Percentiles rank a stretch among this genome's conserved stretches.
These are phyloP conservation scores for Penicillium sp. DNA, from an alignment of 2,329 filamentous ascomycete species.

Conservation along the genomic window DNA sequence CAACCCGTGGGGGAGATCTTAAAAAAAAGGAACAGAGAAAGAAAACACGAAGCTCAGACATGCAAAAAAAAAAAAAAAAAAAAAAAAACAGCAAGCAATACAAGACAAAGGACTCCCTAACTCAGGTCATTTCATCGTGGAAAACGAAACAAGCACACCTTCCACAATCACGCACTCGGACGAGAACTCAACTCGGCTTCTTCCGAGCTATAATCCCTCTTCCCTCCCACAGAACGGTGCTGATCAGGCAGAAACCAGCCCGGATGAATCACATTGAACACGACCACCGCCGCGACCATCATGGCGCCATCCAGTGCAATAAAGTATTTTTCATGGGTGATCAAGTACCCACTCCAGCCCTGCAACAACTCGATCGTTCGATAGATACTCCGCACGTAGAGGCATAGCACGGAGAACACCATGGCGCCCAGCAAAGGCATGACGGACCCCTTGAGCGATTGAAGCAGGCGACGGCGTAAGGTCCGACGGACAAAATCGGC, in stretches of 20 bases:
- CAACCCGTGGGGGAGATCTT: no score
- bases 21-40: no score
- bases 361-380: constrained; percentile 47
- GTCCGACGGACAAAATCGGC: constrained; percentile 42
- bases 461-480: constrained; percentile 19
- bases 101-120: no score
- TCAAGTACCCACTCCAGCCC: constrained; percentile 47
- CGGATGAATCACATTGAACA: constrained; percentile 44
- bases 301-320: constrained; percentile 46
- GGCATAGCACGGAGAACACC: constrained; percentile 39
- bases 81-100: neutral
- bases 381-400: constrained; percentile 47
- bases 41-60: neutral
- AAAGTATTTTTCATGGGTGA: constrained; percentile 47
- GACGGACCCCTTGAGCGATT: constrained; percentile 21
- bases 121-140: no score
- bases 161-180: neutral
- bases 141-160: neutral
- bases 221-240: constrained; percentile 6
- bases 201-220: constrained; percentile 9
- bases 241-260: constrained; percentile 32
- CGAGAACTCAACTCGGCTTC: constrained; percentile 10
- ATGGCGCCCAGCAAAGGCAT: constrained; percentile 35
- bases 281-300: constrained; percentile 43
- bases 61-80: constrained; percentile 1